These are phyloP conservation scores for Cyberlindnera euphorbiiphila DNA, from an alignment of 805 yeast genomes.

Conservation along the genomic window DNA sequence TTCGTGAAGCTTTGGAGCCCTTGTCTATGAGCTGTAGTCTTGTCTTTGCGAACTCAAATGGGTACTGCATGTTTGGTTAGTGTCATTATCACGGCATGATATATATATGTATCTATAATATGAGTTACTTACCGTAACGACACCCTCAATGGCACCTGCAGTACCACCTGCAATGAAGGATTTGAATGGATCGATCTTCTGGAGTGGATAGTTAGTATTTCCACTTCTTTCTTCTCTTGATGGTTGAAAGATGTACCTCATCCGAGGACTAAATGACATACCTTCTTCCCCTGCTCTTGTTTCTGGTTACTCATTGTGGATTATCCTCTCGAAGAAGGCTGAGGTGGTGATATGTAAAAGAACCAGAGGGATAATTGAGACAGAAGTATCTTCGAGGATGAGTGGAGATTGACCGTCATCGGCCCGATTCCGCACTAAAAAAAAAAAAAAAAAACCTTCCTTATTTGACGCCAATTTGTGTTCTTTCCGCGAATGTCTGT, in stretches of 20 bases:
- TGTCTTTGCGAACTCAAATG: slow-evolving; percentile 96
- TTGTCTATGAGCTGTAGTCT: slow-evolving; percentile 79
- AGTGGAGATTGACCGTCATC: slow-evolving; percentile 6
- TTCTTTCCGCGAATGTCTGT: not conserved
- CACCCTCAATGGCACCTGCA: slow-evolving; percentile 96
- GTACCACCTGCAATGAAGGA: slow-evolving; percentile 94
- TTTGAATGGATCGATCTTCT: slow-evolving; percentile 61
- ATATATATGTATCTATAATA: not conserved
- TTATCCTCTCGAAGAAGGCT: too few relatives aligned
- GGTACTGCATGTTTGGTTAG: slow-evolving; percentile 47
- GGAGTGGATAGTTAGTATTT: slow-evolving; percentile 1
- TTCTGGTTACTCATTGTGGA: slow-evolving; percentile 2
- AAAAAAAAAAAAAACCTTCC: not conserved
- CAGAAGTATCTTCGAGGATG: too few relatives aligned
- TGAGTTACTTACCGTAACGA: slow-evolving; percentile 44
- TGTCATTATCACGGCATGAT: slow-evolving; percentile 17
- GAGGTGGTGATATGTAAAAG: too few relatives aligned
- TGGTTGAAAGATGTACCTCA: not conserved
- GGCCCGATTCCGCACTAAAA: slow-evolving; percentile 1
- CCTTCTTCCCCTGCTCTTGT: slow-evolving; percentile 10
- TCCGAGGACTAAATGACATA: slow-evolving; percentile 2
- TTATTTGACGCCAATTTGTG: not conserved
- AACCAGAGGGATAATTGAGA: too few relatives aligned
- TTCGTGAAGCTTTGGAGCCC: slow-evolving; percentile 60
- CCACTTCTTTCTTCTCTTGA: not conserved